phyloP scores from a whole-genome alignment of 2,329 filamentous ascomycete species.

The Apiospora arundinis region DNA sequence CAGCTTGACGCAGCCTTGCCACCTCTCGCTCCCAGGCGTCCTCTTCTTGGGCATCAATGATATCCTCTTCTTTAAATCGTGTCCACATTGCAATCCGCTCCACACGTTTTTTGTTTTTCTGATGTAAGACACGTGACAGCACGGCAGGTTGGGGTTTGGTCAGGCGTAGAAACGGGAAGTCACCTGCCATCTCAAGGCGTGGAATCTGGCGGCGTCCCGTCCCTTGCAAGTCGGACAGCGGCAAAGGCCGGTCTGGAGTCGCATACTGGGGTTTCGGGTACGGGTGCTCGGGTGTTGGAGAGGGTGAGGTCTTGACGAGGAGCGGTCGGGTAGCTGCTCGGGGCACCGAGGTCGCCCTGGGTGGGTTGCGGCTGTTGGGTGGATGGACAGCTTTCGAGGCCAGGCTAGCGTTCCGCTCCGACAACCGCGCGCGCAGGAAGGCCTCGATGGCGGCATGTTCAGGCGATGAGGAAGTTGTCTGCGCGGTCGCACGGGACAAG shows the following conservation, averaged over 20 bases:
- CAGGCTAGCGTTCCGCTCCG: constrained; percentile 36
- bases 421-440: constrained; percentile 49
- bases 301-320: constrained; percentile 37
- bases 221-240: constrained; percentile 54
- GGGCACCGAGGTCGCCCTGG: constrained; percentile 29
- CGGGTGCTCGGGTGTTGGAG: constrained; percentile 43
- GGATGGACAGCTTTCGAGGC: constrained; percentile 29
- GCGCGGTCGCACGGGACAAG: constrained; percentile 27
- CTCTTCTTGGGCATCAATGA: constrained; percentile 43
- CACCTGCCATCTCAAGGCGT: constrained; percentile 58
- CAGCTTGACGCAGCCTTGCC: constrained; percentile 21
- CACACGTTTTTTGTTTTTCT: constrained; percentile 54
- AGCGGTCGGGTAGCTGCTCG: constrained; percentile 37
- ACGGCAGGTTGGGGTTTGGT: constrained; percentile 67
- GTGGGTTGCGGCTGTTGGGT: constrained; percentile 29
- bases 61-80: constrained; percentile 46
- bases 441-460: constrained; percentile 50
- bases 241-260: constrained; percentile 53
- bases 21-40: constrained; percentile 50
- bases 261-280: constrained; percentile 51
- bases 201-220: constrained; percentile 62
- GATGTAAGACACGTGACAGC: constrained; percentile 64
- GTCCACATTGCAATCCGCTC: constrained; percentile 46
- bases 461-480: constrained; percentile 23
- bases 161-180: constrained; percentile 69